phyloP scores from a whole-genome alignment of 345 rosid genomes.

The Syzygium aqueum region DNA sequence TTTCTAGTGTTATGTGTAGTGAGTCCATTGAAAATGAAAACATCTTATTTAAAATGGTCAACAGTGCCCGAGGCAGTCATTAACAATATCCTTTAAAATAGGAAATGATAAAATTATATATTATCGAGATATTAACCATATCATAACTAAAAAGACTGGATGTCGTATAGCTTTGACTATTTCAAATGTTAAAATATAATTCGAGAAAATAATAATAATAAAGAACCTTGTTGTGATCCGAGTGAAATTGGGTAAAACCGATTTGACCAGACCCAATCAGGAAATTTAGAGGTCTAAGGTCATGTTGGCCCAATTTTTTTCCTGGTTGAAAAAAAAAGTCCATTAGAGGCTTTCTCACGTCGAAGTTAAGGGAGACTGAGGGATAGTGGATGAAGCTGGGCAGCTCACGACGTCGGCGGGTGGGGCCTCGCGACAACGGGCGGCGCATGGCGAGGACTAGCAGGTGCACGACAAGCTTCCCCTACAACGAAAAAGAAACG shows the following conservation, averaged over 20 bases:
- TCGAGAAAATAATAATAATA: neutral
- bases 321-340: neutral
- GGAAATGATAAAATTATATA: neutral
- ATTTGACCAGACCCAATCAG: neutral
- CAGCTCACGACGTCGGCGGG: neutral
- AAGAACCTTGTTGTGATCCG: neutral
- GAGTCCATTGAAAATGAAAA: neutral
- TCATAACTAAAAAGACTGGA: neutral
- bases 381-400: neutral
- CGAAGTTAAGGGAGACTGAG: neutral
- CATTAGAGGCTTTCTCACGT: neutral
- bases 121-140: neutral
- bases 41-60: neutral
- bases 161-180: neutral
- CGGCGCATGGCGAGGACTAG: neutral
- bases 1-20: neutral
- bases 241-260: neutral
- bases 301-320: neutral
- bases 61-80: neutral
- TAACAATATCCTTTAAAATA: neutral
- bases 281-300: neutral
- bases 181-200: neutral
- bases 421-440: neutral
- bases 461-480: neutral
- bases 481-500: neutral